Base-by-base conservation (phyloP, 1,284 basidiomycete species). In the Apiotrichum veenhuisii region DNA sequence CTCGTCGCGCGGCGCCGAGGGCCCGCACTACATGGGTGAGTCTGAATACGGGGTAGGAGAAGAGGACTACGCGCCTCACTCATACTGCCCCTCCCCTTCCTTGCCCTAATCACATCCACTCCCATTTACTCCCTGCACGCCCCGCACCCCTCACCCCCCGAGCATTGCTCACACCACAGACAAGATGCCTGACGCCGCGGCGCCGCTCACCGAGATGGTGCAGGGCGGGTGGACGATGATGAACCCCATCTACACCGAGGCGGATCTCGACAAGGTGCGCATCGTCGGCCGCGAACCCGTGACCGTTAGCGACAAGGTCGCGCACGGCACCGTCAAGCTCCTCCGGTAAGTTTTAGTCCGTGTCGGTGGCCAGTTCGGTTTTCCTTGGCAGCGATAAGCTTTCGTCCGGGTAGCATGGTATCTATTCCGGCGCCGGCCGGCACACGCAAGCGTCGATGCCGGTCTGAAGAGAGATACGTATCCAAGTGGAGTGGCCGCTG, bases 281-380 rank as follows among this genome's bases (percentile, higher is more conserved):
- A 83, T 95, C 27, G 80, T 94, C 15, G 84, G 87, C 61, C 82
- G 82, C 46, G 80, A 86, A 33, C 81, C 86, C 14, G 83, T 83
- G 63, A 88, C 84, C 0, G 47, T 87, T 1, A 78, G 83, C 12
- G 93, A 97, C 75, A 88, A 84, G 70, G 47, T 89, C 42, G 90
- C 90, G 0, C 80, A 79, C 56, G 77, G 77, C 9, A 77, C 89
- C 27, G 89, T 91, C 40, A 82, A 74, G 54, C 44, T 86, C 1
- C 68, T 82, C 5, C 81, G 86, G 82, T 82, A 63, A 52, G 71
- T 66, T 7, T 3, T 27, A 10, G 20, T 9, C 68, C n/a, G n/a
- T n/a, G n/a, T n/a, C n/a, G n/a, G n/a, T n/a, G n/a, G n/a, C n/a
- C n/a, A n/a, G n/a, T n/a, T n/a, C n/a, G n/a, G n/a, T n/a, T n/a